These are phyloP conservation scores for Cladosporium sphaerospermum DNA, from an alignment of 2,329 filamentous ascomycete genomes.

Conservation along the genomic window DNA sequence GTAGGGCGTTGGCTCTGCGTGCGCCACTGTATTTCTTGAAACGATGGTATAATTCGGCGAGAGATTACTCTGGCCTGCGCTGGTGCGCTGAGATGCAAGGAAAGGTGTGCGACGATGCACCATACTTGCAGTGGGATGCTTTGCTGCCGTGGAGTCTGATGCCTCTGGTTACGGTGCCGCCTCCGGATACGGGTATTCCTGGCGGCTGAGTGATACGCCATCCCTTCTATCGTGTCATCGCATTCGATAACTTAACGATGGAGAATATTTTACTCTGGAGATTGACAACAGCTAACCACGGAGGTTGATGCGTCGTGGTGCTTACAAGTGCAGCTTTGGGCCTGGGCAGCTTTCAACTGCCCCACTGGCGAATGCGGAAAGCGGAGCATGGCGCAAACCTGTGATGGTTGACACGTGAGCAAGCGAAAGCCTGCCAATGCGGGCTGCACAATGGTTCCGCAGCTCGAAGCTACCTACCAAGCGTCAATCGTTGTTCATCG, in stretches of 20 bases:
- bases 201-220: background rate
- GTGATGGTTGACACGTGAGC: too few species aligned
- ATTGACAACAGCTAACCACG: too few species aligned
- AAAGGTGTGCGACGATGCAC: background rate
- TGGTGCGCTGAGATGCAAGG: background rate
- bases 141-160: constrained; percentile 3
- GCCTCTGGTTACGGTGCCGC: background rate
- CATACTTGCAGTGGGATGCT: constrained; percentile 5
- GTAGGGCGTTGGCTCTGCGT: background rate
- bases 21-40: constrained; percentile 1
- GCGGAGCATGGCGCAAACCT: too few species aligned
- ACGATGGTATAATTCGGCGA: background rate
- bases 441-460: too few species aligned
- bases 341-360: too few species aligned
- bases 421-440: too few species aligned
- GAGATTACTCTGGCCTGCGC: background rate
- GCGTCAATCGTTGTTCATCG: background rate
- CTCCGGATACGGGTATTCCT: background rate
- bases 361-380: too few species aligned
- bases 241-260: too few species aligned
- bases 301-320: too few species aligned
- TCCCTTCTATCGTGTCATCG: too few species aligned
- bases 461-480: background rate
- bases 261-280: too few species aligned
- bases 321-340: too few species aligned